Conservation (phyloP, 2,329 filamentous ascomycete species). For the Aspergillus piperis region DNA sequence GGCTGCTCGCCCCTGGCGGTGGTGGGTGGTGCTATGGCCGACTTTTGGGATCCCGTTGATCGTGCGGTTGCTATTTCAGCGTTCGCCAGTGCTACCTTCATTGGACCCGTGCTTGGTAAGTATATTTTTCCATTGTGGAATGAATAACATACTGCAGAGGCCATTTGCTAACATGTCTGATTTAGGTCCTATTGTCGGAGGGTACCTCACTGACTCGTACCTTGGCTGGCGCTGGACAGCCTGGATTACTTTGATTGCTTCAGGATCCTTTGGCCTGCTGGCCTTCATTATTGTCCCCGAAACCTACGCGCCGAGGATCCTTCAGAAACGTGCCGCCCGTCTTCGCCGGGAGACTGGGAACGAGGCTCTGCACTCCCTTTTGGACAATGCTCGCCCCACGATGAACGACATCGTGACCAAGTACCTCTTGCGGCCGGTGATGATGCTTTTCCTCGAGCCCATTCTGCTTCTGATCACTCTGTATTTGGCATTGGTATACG, state of each 20-base stretch:
- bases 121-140: background rate
- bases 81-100: slow-evolving; percentile 51
- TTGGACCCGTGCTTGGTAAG: slow-evolving; percentile 49
- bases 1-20: slow-evolving; percentile 55
- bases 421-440: slow-evolving; percentile 48
- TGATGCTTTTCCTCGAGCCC: slow-evolving; percentile 52
- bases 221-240: slow-evolving; percentile 61
- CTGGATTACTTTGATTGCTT: slow-evolving; percentile 57
- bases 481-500: slow-evolving; percentile 45
- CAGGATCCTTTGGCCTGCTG: slow-evolving; percentile 44
- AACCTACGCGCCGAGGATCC: slow-evolving; percentile 52
- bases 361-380: slow-evolving; percentile 47
- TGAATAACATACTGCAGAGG: too few relatives aligned
- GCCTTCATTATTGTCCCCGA: slow-evolving; percentile 53
- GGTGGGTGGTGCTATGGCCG: slow-evolving; percentile 51
- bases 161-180: background rate
- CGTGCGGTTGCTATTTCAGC: slow-evolving; percentile 49
- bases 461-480: slow-evolving; percentile 52
- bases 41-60: slow-evolving; percentile 52
- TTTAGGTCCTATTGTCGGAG: slow-evolving; percentile 50
- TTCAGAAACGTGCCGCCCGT: slow-evolving; percentile 49
- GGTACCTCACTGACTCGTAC: slow-evolving; percentile 51
- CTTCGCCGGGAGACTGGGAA: slow-evolving; percentile 52
- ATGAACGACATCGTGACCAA: slow-evolving; percentile 43
- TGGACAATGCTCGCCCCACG: slow-evolving; percentile 46